phyloP scores from a whole-genome alignment of 2,329 filamentous ascomycete species.

The Apiospora malaysiana region DNA sequence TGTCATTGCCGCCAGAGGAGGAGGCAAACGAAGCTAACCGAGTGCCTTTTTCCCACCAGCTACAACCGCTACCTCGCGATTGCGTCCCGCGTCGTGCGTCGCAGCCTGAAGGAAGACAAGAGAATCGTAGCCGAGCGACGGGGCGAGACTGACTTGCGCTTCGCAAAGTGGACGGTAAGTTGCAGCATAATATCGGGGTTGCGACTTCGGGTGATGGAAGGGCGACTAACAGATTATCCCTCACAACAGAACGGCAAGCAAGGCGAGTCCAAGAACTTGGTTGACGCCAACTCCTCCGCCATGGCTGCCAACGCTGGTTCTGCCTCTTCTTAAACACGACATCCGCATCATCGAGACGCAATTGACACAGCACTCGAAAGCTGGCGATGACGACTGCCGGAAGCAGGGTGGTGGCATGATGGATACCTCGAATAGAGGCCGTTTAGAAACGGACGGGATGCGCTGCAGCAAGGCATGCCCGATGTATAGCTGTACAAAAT shows the following conservation, averaged over 20 bases:
- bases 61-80: slow-evolving; percentile 99
- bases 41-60: slow-evolving; percentile 56
- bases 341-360: slow-evolving; percentile 26
- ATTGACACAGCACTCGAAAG: slow-evolving; percentile 8
- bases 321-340: slow-evolving; percentile 41
- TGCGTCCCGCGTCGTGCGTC: slow-evolving; percentile 92
- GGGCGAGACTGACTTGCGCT: slow-evolving; percentile 86
- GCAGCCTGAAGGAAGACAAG: slow-evolving; percentile 95
- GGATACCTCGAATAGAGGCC: not conserved
- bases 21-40: slow-evolving; percentile 41
- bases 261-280: slow-evolving; percentile 80
- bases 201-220: slow-evolving; percentile 1
- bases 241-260: slow-evolving; percentile 90
- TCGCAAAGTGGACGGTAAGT: slow-evolving; percentile 95
- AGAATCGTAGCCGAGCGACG: slow-evolving; percentile 86
- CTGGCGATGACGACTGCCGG: not conserved
- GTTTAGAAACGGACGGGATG: slow-evolving; percentile 22
- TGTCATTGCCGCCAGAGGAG: slow-evolving; percentile 20
- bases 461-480: not conserved
- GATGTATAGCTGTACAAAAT: slow-evolving; percentile 9
- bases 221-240: slow-evolving; percentile 38
- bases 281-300: slow-evolving; percentile 56
- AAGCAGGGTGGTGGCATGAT: not conserved
- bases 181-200: slow-evolving; percentile 24
- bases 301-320: slow-evolving; percentile 44